Evolutionary conservation across 768 basidiomycete species (phyloP).

Genomic region (Hygrocybe punicea): DNA sequence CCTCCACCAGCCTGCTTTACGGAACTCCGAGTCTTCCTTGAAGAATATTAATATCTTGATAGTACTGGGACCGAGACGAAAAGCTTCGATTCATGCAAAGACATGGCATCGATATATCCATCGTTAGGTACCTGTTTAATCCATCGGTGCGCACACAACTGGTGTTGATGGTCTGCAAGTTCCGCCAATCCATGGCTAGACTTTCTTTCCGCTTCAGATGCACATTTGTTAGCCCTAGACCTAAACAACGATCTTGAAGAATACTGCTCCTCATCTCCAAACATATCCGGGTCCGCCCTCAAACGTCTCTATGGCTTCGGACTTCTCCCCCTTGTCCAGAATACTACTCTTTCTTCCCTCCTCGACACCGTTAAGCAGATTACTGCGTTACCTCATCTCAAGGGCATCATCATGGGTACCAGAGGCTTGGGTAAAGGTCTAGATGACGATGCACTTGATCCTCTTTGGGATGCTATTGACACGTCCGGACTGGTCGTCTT

Average conservation of each 20-base stretch:
- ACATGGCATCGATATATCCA: conserved; percentile 75
- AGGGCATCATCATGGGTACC: conserved; percentile 79
- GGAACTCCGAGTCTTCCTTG: neutral
- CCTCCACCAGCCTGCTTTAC: neutral
- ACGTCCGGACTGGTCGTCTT: conserved; percentile 70
- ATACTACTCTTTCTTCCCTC: conserved; percentile 51
- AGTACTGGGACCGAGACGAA: conserved; percentile 67
- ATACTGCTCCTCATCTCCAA: conserved; percentile 69
- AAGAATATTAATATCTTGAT: conserved; percentile 14
- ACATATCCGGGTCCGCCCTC: conserved; percentile 36
- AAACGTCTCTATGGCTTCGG: conserved; percentile 82
- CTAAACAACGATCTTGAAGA: conserved; percentile 75
- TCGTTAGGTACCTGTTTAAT: conserved; percentile 60
- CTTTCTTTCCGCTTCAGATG: conserved; percentile 69
- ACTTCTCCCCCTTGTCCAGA: conserved; percentile 75
- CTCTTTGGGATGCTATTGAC: conserved; percentile 78
- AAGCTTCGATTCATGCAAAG: conserved; percentile 84
- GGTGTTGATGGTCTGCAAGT: conserved; percentile 34
- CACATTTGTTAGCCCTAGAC: conserved; percentile 60
- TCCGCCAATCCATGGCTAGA: conserved; percentile 92
- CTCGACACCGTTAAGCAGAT: conserved; percentile 68
- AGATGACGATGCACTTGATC: conserved; percentile 74
- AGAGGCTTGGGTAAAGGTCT: conserved; percentile 73
- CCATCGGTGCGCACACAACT: too few species aligned
- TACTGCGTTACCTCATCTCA: conserved; percentile 58